A percentile compares a stretch with the other conserved stretches of the same genome.
phyloP scores from a whole-genome alignment of 495 filamentous ascomycete species.

The Neurospora sublineolata region DNA sequence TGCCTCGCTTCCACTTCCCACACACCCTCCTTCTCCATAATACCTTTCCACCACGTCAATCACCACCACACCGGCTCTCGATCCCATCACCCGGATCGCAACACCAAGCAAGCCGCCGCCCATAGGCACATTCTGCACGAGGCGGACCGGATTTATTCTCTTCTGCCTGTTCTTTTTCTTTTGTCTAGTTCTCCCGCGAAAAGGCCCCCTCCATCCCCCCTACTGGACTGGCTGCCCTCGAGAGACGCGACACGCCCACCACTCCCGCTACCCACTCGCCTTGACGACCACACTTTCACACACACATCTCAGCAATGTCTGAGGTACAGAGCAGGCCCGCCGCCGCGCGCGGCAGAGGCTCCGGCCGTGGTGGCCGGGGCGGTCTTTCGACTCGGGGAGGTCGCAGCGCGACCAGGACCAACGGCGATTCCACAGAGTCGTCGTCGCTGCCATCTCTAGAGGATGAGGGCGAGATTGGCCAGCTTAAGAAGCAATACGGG shows the following conservation, averaged over 20 bases:
- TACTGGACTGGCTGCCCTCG: conserved; percentile 18
- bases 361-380: conserved; percentile 55
- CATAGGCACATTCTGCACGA: background rate
- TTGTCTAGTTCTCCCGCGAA: background rate
- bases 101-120: conserved; percentile 17
- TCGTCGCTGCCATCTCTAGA: conserved; percentile 42
- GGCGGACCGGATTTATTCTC: conserved; percentile 4
- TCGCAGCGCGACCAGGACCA: conserved; percentile 39
- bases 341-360: conserved; percentile 36
- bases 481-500: conserved; percentile 82
- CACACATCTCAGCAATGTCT: conserved; percentile 58
- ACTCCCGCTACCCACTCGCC: conserved; percentile 8
- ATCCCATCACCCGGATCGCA: conserved; percentile 25
- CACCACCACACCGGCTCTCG: conserved; percentile 15
- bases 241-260: conserved; percentile 34
- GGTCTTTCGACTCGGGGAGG: conserved; percentile 66
- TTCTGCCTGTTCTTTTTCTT: conserved; percentile 9
- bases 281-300: conserved; percentile 10
- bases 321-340: conserved; percentile 75
- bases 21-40: conserved; percentile 10
- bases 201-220: conserved; percentile 3
- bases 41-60: conserved; percentile 11
- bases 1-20: conserved; percentile 15
- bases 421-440: conserved; percentile 48
- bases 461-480: conserved; percentile 81